phyloP scores from a whole-genome alignment of 2,329 filamentous ascomycete species.

The Mariannaea sp. region DNA sequence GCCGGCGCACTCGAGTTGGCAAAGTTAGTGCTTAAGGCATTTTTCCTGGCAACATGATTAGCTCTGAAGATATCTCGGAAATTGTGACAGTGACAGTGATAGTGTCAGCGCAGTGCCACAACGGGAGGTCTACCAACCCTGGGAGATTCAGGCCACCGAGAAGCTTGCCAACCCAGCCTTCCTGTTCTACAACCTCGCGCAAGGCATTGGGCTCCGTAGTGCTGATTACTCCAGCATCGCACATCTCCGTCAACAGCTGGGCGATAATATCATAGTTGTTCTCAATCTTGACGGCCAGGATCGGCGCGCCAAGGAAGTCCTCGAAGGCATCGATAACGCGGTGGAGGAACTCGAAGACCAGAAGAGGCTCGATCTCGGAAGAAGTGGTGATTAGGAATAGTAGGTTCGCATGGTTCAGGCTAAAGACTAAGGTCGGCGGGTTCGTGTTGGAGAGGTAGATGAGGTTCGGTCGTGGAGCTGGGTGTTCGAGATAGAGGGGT shows the following conservation, averaged over 20 bases:
- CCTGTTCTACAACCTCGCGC: slow-evolving; percentile 88
- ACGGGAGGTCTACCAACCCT: slow-evolving; percentile 53
- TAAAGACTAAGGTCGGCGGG: slow-evolving; percentile 88
- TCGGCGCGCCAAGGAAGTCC: slow-evolving; percentile 87
- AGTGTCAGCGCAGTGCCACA: no score
- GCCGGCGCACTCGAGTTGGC: slow-evolving; percentile 47
- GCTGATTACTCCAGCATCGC: slow-evolving; percentile 85
- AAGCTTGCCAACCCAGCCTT: slow-evolving; percentile 86
- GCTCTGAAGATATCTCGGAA: background rate
- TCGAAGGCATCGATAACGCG: slow-evolving; percentile 90
- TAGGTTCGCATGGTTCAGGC: slow-evolving; percentile 82
- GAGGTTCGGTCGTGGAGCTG: slow-evolving; percentile 79
- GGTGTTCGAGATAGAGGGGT: slow-evolving; percentile 84
- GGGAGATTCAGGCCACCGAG: slow-evolving; percentile 86
- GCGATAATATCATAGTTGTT: slow-evolving; percentile 90
- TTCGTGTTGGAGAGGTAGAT: slow-evolving; percentile 82
- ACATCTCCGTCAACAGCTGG: slow-evolving; percentile 93
- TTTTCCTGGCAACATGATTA: slow-evolving; percentile 45
- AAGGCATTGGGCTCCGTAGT: slow-evolving; percentile 94
- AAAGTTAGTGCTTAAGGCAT: slow-evolving; percentile 45
- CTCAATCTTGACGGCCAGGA: slow-evolving; percentile 86
- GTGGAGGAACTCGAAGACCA: slow-evolving; percentile 93
- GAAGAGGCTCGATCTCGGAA: slow-evolving; percentile 83
- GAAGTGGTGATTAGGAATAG: slow-evolving; percentile 86
- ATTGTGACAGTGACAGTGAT: no score